Percentiles rank a stretch among this genome's conserved stretches.
phyloP scores from a whole-genome alignment of 2,329 filamentous ascomycete species.

The Ceratocystis destructans region DNA sequence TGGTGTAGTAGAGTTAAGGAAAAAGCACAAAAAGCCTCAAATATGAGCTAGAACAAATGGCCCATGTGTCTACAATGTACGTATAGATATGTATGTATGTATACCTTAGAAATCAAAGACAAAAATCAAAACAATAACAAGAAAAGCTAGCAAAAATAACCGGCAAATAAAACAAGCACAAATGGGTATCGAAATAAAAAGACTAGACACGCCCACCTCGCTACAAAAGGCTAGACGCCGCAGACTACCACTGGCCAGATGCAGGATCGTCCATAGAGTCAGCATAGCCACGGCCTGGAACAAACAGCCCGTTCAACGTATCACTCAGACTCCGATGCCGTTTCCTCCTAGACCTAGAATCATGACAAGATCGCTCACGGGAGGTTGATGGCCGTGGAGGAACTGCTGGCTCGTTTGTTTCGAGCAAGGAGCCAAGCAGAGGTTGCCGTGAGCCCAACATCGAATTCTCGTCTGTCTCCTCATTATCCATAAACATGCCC shows the following conservation, averaged over 20 bases:
- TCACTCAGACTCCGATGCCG: slow-evolving; percentile 32
- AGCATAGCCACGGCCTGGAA: slow-evolving; percentile 13
- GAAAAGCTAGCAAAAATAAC: slow-evolving; percentile 13
- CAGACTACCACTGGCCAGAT: not conserved
- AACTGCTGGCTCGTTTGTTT: slow-evolving; percentile 6
- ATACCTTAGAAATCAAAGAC: not conserved
- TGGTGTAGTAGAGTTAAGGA: too few relatives aligned
- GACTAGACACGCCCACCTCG: not conserved
- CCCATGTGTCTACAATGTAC: not conserved
- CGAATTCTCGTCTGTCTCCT: slow-evolving; percentile 26
- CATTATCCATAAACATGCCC: slow-evolving; percentile 41
- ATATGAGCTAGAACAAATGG: not conserved
- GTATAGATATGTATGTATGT: too few relatives aligned
- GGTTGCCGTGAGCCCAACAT: slow-evolving; percentile 14
- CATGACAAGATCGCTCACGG: slow-evolving; percentile 3
- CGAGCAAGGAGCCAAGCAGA: slow-evolving; percentile 12
- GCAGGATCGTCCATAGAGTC: not conserved
- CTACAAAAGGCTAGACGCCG: not conserved
- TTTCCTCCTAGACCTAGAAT: slow-evolving; percentile 20
- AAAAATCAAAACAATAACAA: not conserved
- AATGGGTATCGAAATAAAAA: slow-evolving; percentile 6
- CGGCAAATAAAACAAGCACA: slow-evolving; percentile 1
- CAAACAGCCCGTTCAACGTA: slow-evolving; percentile 31
- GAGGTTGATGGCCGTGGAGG: slow-evolving; percentile 14
- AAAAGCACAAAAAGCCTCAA: not conserved